Percentiles rank a stretch among this genome's conserved stretches.
phyloP scores from a whole-genome alignment of 2,329 filamentous ascomycete species.

The Acrocalymma vagum region DNA sequence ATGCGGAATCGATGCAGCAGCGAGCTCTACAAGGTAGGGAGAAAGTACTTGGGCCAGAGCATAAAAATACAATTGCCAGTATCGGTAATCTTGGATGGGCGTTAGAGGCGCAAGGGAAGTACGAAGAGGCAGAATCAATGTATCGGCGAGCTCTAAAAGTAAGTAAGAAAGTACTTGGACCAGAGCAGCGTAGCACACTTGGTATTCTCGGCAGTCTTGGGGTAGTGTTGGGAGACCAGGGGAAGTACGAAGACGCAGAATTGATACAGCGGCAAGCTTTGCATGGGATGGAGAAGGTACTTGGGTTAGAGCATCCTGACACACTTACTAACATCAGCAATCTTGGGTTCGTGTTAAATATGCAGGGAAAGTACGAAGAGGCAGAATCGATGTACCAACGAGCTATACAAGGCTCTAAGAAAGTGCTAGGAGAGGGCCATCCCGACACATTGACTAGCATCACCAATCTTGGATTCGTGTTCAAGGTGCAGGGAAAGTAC shows the following conservation, averaged over 20 bases:
- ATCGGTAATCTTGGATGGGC: too few relatives aligned
- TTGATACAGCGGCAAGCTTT: too few relatives aligned
- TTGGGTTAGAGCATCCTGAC: too few relatives aligned
- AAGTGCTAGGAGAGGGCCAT: constrained; percentile 6
- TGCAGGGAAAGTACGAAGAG: neutral
- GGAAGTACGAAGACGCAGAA: constrained; percentile 4
- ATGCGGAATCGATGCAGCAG: constrained; percentile 8
- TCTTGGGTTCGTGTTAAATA: neutral
- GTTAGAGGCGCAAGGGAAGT: neutral
- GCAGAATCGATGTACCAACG: constrained; percentile 1
- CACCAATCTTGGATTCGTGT: constrained; percentile 1
- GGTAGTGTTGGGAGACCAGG: neutral
- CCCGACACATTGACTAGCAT: constrained; percentile 1
- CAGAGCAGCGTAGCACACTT: too few relatives aligned
- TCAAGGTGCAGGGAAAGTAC: constrained; percentile 1
- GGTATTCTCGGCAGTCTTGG: neutral
- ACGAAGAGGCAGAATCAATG: constrained; percentile 3
- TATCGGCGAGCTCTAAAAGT: neutral
- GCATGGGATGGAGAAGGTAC: too few relatives aligned
- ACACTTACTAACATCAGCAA: too few relatives aligned
- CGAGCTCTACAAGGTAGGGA: constrained; percentile 20
- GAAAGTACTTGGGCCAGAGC: constrained; percentile 1
- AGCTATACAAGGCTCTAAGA: neutral
- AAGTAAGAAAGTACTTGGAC: neutral
- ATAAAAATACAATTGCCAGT: neutral